A percentile compares a stretch with the other conserved stretches of the same genome.
Evolutionary conservation across 805 yeast genomes (phyloP).

Genomic region (Suhomyces faveliae): DNA sequence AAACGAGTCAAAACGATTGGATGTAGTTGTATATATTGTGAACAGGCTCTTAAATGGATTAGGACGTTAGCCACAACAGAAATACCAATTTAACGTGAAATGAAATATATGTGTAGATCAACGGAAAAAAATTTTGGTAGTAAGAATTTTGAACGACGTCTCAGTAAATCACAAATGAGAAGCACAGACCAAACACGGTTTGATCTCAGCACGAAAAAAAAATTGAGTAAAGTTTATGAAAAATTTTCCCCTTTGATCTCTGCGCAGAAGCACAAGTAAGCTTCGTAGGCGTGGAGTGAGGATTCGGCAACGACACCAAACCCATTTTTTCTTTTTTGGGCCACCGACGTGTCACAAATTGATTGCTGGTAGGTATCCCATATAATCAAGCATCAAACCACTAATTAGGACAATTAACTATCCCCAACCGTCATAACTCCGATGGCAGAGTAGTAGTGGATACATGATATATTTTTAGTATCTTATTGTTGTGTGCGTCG

Average conservation of each 20-base stretch:
- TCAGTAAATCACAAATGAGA: neutral
- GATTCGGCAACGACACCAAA: neutral
- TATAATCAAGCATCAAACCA: no score
- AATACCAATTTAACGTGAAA: neutral
- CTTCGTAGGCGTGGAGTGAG: neutral
- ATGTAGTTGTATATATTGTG: neutral
- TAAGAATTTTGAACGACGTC: slow-evolving; percentile 1
- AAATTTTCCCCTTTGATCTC: slow-evolving; percentile 4
- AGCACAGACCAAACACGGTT: slow-evolving; percentile 2
- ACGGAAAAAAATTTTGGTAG: neutral
- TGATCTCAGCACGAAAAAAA: slow-evolving; percentile 1
- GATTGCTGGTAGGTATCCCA: neutral
- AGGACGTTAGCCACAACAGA: neutral
- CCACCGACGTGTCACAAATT: neutral
- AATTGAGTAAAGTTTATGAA: neutral
- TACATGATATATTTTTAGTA: neutral
- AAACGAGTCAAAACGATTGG: neutral
- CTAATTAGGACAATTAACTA: neutral
- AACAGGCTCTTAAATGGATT: neutral
- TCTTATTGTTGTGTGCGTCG: neutral
- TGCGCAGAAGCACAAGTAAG: slow-evolving; percentile 2
- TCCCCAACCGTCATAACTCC: neutral
- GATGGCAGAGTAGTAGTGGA: neutral
- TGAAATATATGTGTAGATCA: neutral
- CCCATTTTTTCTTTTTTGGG: neutral